These are phyloP conservation scores for Globisporangium nagaii DNA, from an alignment of 352 stramenopile species.

Conservation along the genomic window DNA sequence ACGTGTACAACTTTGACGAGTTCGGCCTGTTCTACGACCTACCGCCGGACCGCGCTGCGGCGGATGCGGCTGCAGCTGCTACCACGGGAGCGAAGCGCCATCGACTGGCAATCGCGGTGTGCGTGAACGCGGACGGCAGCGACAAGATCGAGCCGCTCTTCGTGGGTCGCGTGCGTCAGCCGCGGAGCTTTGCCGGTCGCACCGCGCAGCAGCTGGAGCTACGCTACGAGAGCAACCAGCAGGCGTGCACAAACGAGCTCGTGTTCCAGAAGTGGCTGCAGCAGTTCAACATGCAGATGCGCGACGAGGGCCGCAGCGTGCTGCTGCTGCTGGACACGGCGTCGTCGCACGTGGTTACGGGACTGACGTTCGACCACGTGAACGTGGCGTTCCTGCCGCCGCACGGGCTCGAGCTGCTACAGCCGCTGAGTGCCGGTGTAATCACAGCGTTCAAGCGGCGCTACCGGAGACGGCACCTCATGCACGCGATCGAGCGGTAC, in stretches of 20 bases:
- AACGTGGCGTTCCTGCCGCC: constrained; percentile 11
- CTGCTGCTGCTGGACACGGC: constrained; percentile 18
- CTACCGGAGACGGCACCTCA: constrained; percentile 13
- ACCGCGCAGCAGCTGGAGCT: constrained; percentile 10
- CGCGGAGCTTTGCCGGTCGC: constrained; percentile 5
- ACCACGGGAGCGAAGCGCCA: background rate
- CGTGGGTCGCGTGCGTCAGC: constrained; percentile 7
- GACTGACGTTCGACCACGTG: constrained; percentile 12
- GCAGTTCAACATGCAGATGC: constrained; percentile 16
- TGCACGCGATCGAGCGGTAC: constrained; percentile 14
- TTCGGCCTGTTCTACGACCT: constrained; percentile 17
- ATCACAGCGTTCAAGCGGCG: constrained; percentile 18
- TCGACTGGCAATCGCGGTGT: constrained; percentile 11
- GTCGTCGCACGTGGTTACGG: constrained; percentile 10
- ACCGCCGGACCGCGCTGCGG: background rate
- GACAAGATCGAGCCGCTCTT: constrained; percentile 15
- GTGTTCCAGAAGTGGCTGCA: constrained; percentile 19
- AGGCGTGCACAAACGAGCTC: constrained; percentile 13
- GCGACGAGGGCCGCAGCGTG: constrained; percentile 11
- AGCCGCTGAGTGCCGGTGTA: constrained; percentile 16
- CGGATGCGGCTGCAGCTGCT: background rate
- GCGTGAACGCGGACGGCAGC: constrained; percentile 11
- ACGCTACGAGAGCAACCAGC: constrained; percentile 14
- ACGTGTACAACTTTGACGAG: constrained; percentile 21
- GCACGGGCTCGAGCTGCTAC: constrained; percentile 6